Evolutionary conservation across 495 filamentous ascomycete species (phyloP).

Genomic region (Antarctomyces pellizariae): DNA sequence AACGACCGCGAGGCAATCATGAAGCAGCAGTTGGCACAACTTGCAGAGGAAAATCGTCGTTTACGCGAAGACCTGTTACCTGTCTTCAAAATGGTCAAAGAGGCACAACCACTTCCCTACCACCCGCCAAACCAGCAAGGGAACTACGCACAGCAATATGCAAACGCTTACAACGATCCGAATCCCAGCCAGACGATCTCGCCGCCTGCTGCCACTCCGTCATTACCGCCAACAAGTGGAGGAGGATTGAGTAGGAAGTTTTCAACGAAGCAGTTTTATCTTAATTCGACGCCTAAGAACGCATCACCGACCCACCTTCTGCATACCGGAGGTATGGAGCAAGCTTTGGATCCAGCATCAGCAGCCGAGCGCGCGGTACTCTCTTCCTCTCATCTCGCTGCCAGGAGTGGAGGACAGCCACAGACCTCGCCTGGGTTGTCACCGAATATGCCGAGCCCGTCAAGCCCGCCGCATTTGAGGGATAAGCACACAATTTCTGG

Average conservation of each 20-base stretch:
- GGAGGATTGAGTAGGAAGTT: conserved; percentile 51
- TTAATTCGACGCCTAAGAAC: conserved; percentile 59
- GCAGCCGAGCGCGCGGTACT: conserved; percentile 35
- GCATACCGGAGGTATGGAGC: conserved; percentile 29
- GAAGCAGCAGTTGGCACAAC: conserved; percentile 54
- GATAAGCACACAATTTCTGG: conserved; percentile 8
- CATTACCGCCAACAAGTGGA: conserved; percentile 20
- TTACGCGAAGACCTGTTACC: conserved; percentile 80
- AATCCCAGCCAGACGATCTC: conserved; percentile 21
- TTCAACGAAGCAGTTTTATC: conserved; percentile 77
- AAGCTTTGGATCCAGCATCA: conserved; percentile 26
- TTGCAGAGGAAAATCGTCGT: conserved; percentile 65
- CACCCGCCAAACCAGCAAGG: conserved; percentile 13
- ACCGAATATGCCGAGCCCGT: conserved; percentile 60
- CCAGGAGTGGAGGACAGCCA: conserved; percentile 38
- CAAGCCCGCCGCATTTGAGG: conserved; percentile 36
- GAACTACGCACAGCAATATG: conserved; percentile 14
- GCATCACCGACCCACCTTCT: conserved; percentile 52
- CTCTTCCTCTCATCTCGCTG: conserved; percentile 53
- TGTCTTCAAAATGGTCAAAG: conserved; percentile 70
- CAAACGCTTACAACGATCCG: conserved; percentile 18
- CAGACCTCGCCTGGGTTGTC: conserved; percentile 34
- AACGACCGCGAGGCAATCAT: conserved; percentile 54
- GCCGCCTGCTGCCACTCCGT: conserved; percentile 26
- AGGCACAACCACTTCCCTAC: conserved; percentile 59